phyloP scores from a whole-genome alignment of 139 green algal genomes.

The Chlamydomonas sphaeroides region DNA sequence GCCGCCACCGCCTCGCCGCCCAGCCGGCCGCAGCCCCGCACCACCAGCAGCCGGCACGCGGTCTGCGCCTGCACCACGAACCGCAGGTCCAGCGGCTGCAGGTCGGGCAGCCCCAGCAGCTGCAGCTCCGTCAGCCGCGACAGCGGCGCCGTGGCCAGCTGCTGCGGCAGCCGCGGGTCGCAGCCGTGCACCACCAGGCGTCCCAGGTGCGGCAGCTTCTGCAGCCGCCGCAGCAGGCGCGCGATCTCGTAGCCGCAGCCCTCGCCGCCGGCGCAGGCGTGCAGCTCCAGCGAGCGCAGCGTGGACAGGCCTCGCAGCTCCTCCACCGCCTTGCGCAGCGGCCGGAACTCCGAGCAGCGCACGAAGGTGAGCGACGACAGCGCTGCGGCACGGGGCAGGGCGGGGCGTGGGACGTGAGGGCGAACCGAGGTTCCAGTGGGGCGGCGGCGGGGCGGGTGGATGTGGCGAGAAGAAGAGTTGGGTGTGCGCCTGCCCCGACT shows the following conservation, averaged over 20 bases:
- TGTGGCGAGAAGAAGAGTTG: no score
- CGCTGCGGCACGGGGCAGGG: conserved; percentile 23
- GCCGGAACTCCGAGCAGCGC: conserved; percentile 38
- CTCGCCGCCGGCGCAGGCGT: conserved; percentile 34
- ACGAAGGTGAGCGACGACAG: conserved; percentile 14
- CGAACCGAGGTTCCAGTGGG: no score
- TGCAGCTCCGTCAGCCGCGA: conserved; percentile 15
- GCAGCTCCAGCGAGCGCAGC: conserved; percentile 40
- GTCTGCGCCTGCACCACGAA: conserved; percentile 37
- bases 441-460: no score
- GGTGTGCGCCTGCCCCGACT: neutral
- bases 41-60: conserved; percentile 26
- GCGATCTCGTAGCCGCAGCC: conserved; percentile 44
- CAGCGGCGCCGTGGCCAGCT: conserved; percentile 35
- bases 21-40: conserved; percentile 29
- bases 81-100: conserved; percentile 33
- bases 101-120: conserved; percentile 33
- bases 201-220: conserved; percentile 35
- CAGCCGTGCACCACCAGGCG: conserved; percentile 19
- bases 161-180: conserved; percentile 34
- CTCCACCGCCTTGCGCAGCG: conserved; percentile 43
- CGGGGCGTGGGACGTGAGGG: no score
- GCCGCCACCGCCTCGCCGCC: conserved; percentile 1
- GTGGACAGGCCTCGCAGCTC: conserved; percentile 32
- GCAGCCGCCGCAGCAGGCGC: conserved; percentile 38